Conservation (phyloP, 1,284 basidiomycete species). For the Golubevia pallescens region DNA sequence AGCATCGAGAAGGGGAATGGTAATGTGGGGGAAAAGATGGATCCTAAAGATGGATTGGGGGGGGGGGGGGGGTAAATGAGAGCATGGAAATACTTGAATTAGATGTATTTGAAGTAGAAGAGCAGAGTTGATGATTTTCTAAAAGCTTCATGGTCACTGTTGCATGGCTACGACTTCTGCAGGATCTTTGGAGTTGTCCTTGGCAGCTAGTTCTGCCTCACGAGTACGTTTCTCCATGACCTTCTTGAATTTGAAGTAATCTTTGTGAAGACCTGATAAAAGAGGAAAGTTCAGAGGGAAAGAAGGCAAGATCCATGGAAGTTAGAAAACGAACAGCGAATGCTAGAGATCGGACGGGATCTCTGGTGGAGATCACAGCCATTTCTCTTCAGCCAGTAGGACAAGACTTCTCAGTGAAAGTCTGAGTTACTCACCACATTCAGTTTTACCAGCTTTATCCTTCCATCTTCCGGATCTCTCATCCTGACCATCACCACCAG, state of each 20-base stretch:
- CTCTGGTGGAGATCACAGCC: conserved; percentile 5
- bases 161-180: too few species aligned
- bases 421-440: conserved; percentile 41
- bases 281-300: not conserved
- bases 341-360: not conserved
- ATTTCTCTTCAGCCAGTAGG: not conserved
- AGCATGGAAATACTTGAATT: too few species aligned
- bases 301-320: not conserved
- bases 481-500: conserved; percentile 4
- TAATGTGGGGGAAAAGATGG: too few species aligned
- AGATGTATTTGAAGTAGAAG: too few species aligned
- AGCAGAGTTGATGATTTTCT: too few species aligned
- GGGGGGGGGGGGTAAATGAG: too few species aligned
- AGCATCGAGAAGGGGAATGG: too few species aligned
- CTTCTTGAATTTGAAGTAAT: conserved; percentile 53
- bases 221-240: conserved; percentile 51
- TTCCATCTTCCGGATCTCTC: conserved; percentile 61
- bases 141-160: too few species aligned
- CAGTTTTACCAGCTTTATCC: conserved; percentile 61
- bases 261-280: not conserved
- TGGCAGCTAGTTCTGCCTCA: conserved; percentile 47
- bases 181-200: conserved; percentile 18
- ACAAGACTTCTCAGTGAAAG: not conserved
- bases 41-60: too few species aligned
- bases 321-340: too few species aligned